Percentiles rank a stretch among this genome's conserved stretches.
These are phyloP conservation scores for Candida patagonica DNA, from an alignment of 805 yeast genomes.

Conservation along the genomic window DNA sequence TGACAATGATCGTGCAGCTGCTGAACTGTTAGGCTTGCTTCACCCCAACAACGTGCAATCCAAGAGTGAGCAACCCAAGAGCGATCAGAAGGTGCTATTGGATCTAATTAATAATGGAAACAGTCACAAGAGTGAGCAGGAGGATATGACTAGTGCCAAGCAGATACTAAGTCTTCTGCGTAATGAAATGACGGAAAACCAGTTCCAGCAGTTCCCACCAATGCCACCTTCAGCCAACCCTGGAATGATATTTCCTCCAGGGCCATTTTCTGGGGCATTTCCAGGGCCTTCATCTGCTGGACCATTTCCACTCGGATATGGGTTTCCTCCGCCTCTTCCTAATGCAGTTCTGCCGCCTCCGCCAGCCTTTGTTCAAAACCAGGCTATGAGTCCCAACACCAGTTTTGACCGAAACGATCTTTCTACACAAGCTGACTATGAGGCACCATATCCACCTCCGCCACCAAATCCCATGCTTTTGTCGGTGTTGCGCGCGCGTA, in stretches of 20 bases:
- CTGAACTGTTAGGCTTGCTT: slow-evolving; percentile 11
- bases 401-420: not conserved
- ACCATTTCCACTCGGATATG: slow-evolving; percentile 3
- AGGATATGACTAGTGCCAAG: slow-evolving; percentile 22
- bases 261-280: too few relatives aligned
- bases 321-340: slow-evolving; percentile 5
- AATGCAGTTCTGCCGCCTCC: slow-evolving; percentile 11
- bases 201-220: slow-evolving; percentile 1
- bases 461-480: slow-evolving; percentile 18
- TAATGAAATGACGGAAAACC: slow-evolving; percentile 15
- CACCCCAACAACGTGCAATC: slow-evolving; percentile 8
- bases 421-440: slow-evolving; percentile 9
- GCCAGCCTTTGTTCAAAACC: slow-evolving; percentile 6
- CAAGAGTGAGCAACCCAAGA: slow-evolving; percentile 1
- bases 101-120: slow-evolving; percentile 19
- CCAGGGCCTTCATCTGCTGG: slow-evolving; percentile 2
- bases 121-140: slow-evolving; percentile 7
- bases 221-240: too few relatives aligned
- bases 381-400: not conserved
- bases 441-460: slow-evolving; percentile 15
- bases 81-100: slow-evolving; percentile 20
- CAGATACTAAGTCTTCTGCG: slow-evolving; percentile 24
- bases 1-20: slow-evolving; percentile 16
- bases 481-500: slow-evolving; percentile 16
- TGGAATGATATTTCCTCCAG: too few relatives aligned